Evolutionary conservation across 805 yeast genomes (phyloP), one percentile per base, ranked within the genome.

Genomic region (Candida coquimbonensis): DNA sequence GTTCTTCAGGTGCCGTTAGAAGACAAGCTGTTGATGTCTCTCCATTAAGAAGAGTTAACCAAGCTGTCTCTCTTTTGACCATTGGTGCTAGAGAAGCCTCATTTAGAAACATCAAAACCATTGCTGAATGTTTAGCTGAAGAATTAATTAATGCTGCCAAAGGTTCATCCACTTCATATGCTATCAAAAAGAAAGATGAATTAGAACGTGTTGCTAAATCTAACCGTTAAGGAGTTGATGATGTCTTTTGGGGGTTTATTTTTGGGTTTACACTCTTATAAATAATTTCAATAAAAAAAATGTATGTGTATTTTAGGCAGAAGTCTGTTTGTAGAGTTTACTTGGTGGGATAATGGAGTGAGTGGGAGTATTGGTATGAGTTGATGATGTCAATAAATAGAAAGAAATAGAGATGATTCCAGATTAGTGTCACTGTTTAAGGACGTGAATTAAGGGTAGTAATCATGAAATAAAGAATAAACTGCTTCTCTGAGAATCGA

Each of bases 11-110:
- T 87, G 87, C 98, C 70, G 99, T 95, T 67, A 93, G 99, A 87
- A 89, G 99, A 85, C 99, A 95, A 81, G 99, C 99, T 63, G 99
- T 93, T 72, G 99, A 93, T 88, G 99, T 93, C 60, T 90, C 99
- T 69, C 99, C 99, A 70, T 83, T 93, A 74, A 90, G 99, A 86
- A 91, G 99, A 83, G 97, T 93, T 65, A 93, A 93, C 96, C 98
- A 93, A 79, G 95, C 99, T 67, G 81, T 93, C 68, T 80, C 99
- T 68, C 82, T 93, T 70, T 78, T 93, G 75, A 95, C 99, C 80
- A 85, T 87, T 67, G 99, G 99, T 84, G 96, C 93, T 59, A 93
- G 99, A 83, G 99, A 93, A 83, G 90, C 99, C 72, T 81, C 98
- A 69, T 93, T 93, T 97, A 93, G 99, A 85, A 93, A 93, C 90